phyloP scores from a whole-genome alignment of 441 rosid species.

The Arabidopsis lyrata region DNA sequence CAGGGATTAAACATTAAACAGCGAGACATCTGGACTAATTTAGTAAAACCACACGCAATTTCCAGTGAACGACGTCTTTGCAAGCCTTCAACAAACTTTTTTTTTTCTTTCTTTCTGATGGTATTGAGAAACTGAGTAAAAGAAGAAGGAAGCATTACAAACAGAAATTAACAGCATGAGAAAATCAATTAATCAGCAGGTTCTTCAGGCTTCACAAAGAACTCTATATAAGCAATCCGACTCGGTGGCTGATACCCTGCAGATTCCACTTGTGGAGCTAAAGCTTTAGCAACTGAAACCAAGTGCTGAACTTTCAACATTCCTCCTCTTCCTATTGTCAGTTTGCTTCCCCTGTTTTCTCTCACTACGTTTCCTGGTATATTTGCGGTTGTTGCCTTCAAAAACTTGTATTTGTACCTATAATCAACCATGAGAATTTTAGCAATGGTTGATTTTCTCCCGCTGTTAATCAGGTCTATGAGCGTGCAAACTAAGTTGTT shows the following conservation, averaged over 20 bases:
- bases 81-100: too few relatives aligned
- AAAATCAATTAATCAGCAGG: constrained; percentile 42
- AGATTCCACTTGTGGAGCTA: constrained; percentile 59
- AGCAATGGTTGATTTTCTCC: background rate
- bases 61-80: too few relatives aligned
- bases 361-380: constrained; percentile 78
- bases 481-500: background rate
- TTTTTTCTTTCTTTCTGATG: too few relatives aligned
- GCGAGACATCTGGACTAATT: background rate
- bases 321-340: constrained; percentile 92
- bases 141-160: constrained; percentile 12
- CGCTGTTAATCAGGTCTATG: background rate
- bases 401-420: constrained; percentile 92
- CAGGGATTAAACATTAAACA: too few relatives aligned
- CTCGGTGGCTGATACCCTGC: constrained; percentile 77
- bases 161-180: background rate
- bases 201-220: constrained; percentile 84
- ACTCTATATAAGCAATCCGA: constrained; percentile 87
- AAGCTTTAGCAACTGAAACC: constrained; percentile 74
- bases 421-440: constrained; percentile 11
- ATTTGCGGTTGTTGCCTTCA: constrained; percentile 77
- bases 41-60: background rate
- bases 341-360: constrained; percentile 92
- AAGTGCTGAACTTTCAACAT: constrained; percentile 93
- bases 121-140: background rate